Conservation (phyloP, 345 rosid genomes). For the Aegle marmelos region DNA sequence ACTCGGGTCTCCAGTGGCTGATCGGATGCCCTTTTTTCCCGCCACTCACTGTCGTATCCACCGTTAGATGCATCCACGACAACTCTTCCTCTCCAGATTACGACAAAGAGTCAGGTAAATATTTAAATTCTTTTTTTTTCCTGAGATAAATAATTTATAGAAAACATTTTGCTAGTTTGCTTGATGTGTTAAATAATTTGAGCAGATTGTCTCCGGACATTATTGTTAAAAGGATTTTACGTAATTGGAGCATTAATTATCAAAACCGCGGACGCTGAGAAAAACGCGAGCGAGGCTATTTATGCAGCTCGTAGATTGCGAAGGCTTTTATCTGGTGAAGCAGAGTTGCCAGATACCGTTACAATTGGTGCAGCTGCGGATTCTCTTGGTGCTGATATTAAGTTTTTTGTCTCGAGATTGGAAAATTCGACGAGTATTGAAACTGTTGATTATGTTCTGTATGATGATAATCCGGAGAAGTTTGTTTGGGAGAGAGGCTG, state of each 20-base stretch:
- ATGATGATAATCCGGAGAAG: constrained; percentile 58
- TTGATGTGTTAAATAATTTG: background rate
- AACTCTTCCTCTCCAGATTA: constrained; percentile 44
- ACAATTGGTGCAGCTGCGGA: constrained; percentile 68
- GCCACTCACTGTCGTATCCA: constrained; percentile 70
- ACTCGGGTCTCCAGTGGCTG: constrained; percentile 78
- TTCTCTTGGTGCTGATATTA: constrained; percentile 36
- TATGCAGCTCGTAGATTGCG: constrained; percentile 52
- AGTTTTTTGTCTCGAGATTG: constrained; percentile 46
- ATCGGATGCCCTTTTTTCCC: constrained; percentile 79
- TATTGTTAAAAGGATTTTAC: constrained; percentile 69
- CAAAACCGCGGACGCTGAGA: constrained; percentile 42
- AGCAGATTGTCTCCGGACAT: constrained; percentile 67
- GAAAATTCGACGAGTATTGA: constrained; percentile 37
- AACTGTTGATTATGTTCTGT: constrained; percentile 49
- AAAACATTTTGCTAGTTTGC: background rate
- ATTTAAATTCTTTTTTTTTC: background rate
- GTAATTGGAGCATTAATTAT: constrained; percentile 65
- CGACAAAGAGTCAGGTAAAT: constrained; percentile 66
- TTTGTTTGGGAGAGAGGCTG: constrained; percentile 85
- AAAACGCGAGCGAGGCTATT: constrained; percentile 48
- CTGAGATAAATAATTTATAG: background rate
- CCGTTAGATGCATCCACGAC: constrained; percentile 63
- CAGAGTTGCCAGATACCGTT: constrained; percentile 29
- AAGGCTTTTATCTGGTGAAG: constrained; percentile 42